These are phyloP conservation scores for Populus tremula DNA, from an alignment of 345 rosid species.

Conservation along the genomic window DNA sequence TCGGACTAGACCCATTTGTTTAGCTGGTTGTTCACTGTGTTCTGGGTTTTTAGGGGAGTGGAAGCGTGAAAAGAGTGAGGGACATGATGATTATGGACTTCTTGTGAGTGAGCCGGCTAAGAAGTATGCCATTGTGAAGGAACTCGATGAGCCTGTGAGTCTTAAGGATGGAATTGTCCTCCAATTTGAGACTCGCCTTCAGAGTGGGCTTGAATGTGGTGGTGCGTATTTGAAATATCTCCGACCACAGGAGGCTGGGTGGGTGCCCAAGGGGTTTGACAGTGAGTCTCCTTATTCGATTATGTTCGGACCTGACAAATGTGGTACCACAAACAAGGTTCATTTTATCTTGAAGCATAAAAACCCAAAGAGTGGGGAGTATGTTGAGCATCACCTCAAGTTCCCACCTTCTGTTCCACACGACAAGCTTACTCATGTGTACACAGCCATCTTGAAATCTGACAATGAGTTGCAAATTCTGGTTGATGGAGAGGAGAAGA, in stretches of 20 bases:
- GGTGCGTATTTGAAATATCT: conserved; percentile 82
- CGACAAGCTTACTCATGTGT: conserved; percentile 79
- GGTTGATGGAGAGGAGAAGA: conserved; percentile 81
- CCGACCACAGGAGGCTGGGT: conserved; percentile 73
- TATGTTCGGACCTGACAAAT: conserved; percentile 92
- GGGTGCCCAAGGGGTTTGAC: conserved; percentile 60
- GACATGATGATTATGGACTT: conserved; percentile 88
- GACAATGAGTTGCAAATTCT: conserved; percentile 63
- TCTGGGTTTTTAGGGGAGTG: conserved; percentile 54
- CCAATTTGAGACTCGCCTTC: conserved; percentile 74
- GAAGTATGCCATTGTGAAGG: conserved; percentile 77
- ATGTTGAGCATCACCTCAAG: conserved; percentile 75
- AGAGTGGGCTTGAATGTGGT: conserved; percentile 84
- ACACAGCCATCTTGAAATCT: conserved; percentile 73
- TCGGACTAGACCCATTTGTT: neutral
- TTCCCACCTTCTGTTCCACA: conserved; percentile 73
- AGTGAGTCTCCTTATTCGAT: conserved; percentile 79
- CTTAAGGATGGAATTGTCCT: conserved; percentile 74
- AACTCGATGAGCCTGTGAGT: conserved; percentile 52
- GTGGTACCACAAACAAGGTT: conserved; percentile 84
- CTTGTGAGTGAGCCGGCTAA: conserved; percentile 72
- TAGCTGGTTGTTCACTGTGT: neutral
- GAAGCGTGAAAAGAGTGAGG: conserved; percentile 75
- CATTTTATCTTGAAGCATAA: conserved; percentile 84
- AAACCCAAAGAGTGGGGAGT: conserved; percentile 86